Conservation (phyloP, 1,284 basidiomycete genomes). For the Sporisorium reilianum region DNA sequence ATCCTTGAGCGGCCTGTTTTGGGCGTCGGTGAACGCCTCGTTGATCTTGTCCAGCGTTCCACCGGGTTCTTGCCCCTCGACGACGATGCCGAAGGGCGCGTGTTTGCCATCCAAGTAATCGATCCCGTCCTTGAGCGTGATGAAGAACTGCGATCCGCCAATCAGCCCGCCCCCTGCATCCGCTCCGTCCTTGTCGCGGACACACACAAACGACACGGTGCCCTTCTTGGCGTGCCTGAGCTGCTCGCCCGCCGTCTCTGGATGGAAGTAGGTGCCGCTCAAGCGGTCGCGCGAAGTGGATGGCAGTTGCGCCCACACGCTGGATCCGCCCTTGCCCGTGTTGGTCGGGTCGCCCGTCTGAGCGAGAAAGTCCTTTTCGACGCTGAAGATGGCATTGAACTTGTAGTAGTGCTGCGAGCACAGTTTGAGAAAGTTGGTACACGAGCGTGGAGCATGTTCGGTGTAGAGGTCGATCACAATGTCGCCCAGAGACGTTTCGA, state of each 20-base stretch:
- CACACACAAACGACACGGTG: conserved; percentile 76
- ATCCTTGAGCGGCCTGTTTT: conserved; percentile 90
- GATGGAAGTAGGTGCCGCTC: conserved; percentile 81
- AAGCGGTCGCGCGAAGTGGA: conserved; percentile 50
- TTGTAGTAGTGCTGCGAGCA: conserved; percentile 98
- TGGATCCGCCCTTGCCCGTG: conserved; percentile 79
- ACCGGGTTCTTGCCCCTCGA: conserved; percentile 83
- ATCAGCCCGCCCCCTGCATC: conserved; percentile 79
- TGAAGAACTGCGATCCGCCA: conserved; percentile 95
- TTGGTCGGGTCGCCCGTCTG: conserved; percentile 96
- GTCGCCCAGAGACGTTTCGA: conserved; percentile 96
- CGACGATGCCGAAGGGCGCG: conserved; percentile 92
- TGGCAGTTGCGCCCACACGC: conserved; percentile 68
- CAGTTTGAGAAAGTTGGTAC: conserved; percentile 95
- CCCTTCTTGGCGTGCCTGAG: conserved; percentile 88
- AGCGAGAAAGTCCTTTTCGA: conserved; percentile 95
- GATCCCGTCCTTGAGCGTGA: conserved; percentile 89
- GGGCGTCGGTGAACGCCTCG: conserved; percentile 87
- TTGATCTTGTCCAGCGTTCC: conserved; percentile 89
- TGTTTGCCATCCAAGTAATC: conserved; percentile 97
- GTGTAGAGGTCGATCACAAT: conserved; percentile 94
- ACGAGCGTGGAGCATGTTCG: conserved; percentile 88
- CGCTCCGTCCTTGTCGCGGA: conserved; percentile 69
- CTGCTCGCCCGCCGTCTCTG: conserved; percentile 77
- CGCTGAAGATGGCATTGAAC: conserved; percentile 85